phyloP scores from a whole-genome alignment of 257 asterid genomes.

The Solanum medicagineum region DNA sequence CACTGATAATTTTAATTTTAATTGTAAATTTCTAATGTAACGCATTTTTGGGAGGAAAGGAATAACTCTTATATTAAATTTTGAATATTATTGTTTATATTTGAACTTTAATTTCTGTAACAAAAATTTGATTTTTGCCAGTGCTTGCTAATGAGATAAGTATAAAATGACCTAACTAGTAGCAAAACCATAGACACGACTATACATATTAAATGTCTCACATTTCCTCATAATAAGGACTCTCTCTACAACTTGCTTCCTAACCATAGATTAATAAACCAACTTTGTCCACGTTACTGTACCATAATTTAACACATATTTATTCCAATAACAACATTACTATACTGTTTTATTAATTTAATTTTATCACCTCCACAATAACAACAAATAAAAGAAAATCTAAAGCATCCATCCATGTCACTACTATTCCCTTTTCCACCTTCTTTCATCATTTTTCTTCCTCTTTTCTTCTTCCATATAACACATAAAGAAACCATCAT shows the following conservation, averaged over 20 bases:
- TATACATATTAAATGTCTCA: background rate
- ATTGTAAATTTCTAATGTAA: too few relatives aligned
- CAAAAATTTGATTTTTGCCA: background rate
- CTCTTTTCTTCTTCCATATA: constrained; percentile 2
- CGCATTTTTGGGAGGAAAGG: too few relatives aligned
- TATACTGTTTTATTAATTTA: background rate
- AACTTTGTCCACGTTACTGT: background rate
- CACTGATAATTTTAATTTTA: too few relatives aligned
- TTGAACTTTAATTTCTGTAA: too few relatives aligned
- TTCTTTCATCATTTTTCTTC: constrained; percentile 7
- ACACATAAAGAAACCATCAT: background rate
- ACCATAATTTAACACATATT: constrained; percentile 1
- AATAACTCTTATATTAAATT: too few relatives aligned
- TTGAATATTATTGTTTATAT: too few relatives aligned
- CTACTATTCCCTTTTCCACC: constrained; percentile 1
- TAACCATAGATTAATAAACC: constrained; percentile 4
- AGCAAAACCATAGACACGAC: background rate
- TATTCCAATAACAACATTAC: background rate
- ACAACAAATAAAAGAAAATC: constrained; percentile 1
- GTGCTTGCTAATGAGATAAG: background rate
- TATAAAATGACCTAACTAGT: background rate
- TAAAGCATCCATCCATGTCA: background rate
- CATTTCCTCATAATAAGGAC: background rate
- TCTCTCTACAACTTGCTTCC: background rate
- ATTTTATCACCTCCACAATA: background rate